These are phyloP conservation scores for Metschnikowia santaceciliae DNA, from an alignment of 805 yeast genomes.

Conservation along the genomic window DNA sequence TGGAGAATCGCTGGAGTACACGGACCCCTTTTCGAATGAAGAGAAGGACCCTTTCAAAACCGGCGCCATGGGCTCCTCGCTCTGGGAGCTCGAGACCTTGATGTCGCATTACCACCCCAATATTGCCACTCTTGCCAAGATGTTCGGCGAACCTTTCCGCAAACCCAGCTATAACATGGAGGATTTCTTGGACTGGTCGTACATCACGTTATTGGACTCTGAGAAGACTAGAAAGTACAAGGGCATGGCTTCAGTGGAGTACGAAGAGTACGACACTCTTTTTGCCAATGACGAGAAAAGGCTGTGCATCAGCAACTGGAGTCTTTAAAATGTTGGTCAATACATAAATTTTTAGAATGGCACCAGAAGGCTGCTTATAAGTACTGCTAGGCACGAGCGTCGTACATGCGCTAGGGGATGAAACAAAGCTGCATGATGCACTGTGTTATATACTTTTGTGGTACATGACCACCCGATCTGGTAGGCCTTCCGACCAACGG, in stretches of 20 bases:
- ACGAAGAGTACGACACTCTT: slow-evolving; percentile 47
- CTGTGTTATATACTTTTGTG: not conserved
- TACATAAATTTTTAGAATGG: not conserved
- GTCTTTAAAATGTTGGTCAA: slow-evolving; percentile 4
- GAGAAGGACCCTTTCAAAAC: slow-evolving; percentile 77
- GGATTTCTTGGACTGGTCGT: slow-evolving; percentile 91
- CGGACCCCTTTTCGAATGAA: slow-evolving; percentile 62
- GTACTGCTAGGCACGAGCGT: not conserved
- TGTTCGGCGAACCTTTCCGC: slow-evolving; percentile 84
- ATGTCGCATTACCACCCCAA: slow-evolving; percentile 92
- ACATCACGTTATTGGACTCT: slow-evolving; percentile 57
- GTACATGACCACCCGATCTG: not conserved
- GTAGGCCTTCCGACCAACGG: not conserved
- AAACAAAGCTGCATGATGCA: not conserved
- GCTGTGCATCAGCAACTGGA: slow-evolving; percentile 16
- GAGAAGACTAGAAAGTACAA: slow-evolving; percentile 64
- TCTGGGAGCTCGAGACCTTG: slow-evolving; percentile 87
- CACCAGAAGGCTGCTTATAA: not conserved
- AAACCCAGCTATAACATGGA: slow-evolving; percentile 86
- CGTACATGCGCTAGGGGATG: not conserved
- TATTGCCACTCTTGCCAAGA: slow-evolving; percentile 85
- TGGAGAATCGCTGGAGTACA: slow-evolving; percentile 21
- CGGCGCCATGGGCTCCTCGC: slow-evolving; percentile 74
- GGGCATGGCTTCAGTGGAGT: slow-evolving; percentile 75
- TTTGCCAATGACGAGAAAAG: slow-evolving; percentile 22